phyloP scores from a whole-genome alignment of 345 rosid genomes.

The Bruguiera parviflora region DNA sequence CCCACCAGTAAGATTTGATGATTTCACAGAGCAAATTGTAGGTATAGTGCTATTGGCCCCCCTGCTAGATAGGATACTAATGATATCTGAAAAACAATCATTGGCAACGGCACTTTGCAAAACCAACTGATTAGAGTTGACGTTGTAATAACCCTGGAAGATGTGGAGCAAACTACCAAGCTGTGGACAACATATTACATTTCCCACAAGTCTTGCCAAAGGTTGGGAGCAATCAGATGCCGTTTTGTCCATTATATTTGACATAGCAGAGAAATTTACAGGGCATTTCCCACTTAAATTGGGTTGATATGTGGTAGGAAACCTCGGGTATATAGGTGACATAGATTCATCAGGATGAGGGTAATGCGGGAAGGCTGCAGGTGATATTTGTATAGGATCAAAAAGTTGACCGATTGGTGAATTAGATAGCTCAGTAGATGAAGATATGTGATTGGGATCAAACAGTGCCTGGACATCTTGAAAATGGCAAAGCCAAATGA shows the following conservation, averaged over 20 bases:
- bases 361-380: conserved; percentile 65
- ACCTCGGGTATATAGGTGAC: conserved; percentile 84
- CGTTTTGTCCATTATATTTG: conserved; percentile 58
- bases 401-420: conserved; percentile 67
- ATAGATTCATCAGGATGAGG: conserved; percentile 53
- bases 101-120: conserved; percentile 58
- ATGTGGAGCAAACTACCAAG: conserved; percentile 75
- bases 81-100: conserved; percentile 97
- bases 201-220: conserved; percentile 80
- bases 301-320: conserved; percentile 74
- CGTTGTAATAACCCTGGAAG: conserved; percentile 61
- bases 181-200: conserved; percentile 95
- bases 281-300: conserved; percentile 87
- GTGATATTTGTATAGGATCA: conserved; percentile 91
- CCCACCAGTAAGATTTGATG: conserved; percentile 86
- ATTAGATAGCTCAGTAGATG: conserved; percentile 54
- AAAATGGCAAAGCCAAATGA: conserved; percentile 62
- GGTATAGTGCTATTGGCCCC: conserved; percentile 78
- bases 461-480: conserved; percentile 53
- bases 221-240: conserved; percentile 81
- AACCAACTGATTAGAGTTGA: conserved; percentile 67
- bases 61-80: conserved; percentile 70
- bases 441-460: conserved; percentile 44
- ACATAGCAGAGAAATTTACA: conserved; percentile 68
- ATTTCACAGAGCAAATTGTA: conserved; percentile 65